phyloP scores from a whole-genome alignment of 2,329 filamentous ascomycete species.

The Xenoacremonium recifei region DNA sequence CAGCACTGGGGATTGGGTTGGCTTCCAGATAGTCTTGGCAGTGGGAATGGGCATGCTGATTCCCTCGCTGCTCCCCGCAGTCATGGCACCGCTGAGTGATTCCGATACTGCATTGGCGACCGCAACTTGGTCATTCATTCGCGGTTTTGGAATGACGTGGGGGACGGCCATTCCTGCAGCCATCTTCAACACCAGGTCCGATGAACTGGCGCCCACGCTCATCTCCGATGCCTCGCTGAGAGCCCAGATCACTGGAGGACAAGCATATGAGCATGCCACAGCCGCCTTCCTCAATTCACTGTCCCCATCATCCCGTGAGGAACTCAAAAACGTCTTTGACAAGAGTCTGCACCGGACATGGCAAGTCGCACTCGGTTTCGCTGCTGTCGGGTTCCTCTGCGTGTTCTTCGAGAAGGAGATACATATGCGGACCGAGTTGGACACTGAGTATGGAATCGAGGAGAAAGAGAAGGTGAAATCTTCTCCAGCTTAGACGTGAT shows the following conservation, averaged over 20 bases:
- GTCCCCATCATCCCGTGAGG: not conserved
- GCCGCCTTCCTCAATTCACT: not conserved
- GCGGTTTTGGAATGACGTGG: slow-evolving; percentile 46
- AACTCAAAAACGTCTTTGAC: not conserved
- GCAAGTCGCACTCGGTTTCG: not conserved
- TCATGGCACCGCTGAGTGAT: slow-evolving; percentile 39
- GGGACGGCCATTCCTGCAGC: slow-evolving; percentile 43
- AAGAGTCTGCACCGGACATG: not conserved
- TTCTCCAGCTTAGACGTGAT: too few relatives aligned
- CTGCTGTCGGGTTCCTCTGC: not conserved
- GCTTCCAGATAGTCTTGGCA: slow-evolving; percentile 39
- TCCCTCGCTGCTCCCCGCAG: slow-evolving; percentile 40
- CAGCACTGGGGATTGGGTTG: slow-evolving; percentile 36
- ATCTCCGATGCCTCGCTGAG: slow-evolving; percentile 10
- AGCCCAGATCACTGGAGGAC: slow-evolving; percentile 14
- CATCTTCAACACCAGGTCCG: slow-evolving; percentile 30
- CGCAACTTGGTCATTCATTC: slow-evolving; percentile 43
- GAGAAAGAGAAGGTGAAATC: not conserved
- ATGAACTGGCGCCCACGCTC: slow-evolving; percentile 2
- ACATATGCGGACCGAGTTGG: not conserved
- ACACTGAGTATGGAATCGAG: not conserved
- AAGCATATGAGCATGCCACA: slow-evolving; percentile 4
- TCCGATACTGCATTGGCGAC: slow-evolving; percentile 36
- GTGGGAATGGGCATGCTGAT: slow-evolving; percentile 42
- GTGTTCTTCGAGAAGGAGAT: not conserved